Evolutionary conservation across 306 rosid genomes (phyloP), one percentile per base, ranked within the genome.

Genomic region (Trifolium repens): DNA sequence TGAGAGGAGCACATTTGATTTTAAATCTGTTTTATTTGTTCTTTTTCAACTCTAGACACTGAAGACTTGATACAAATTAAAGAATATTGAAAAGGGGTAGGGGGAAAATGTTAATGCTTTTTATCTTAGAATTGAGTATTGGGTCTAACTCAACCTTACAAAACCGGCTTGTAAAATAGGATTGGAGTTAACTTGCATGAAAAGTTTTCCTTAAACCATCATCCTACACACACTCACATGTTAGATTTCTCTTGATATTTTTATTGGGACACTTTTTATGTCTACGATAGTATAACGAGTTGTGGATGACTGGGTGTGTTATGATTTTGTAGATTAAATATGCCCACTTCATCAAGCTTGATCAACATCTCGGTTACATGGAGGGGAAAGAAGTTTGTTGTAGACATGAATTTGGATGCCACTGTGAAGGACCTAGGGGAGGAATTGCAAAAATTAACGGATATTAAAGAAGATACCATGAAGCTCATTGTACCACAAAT

Each of bases 391-490:
- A 92, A 83, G 76, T 89, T 89, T 81, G 58, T 34, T 19, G 81
- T 92, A 11, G 89, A 86, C 68, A 86, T 90, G 82, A 80, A 78
- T 77, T 64, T 62, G 10, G 71, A 52, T 67, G 84, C 92, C 62
- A 89, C 84, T 72, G 78, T 94, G 58, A 89, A 88, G 86, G 96
- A 92, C 65, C 91, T 94, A 17, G 97, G 96, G 71, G 77, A 87
- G 32, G 83, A 94, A 65, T 83, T 92, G 80, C 92, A 80, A 57
- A 85, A 82, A 58, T 72, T 89, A 49, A 89, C 96, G 1, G 60
- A 84, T 77, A 83, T 92, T 63, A 87, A 88, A 81, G 87, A 85
- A 72, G 96, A 90, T 82, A 94, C 99, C 10, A 87, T 94, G 96
- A 81, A 90, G 63, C 60, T 94, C 66, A 92, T 94, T 81, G 87